Base-by-base conservation (phyloP, 1,139 yeast genomes). In the Taphrina populina region DNA sequence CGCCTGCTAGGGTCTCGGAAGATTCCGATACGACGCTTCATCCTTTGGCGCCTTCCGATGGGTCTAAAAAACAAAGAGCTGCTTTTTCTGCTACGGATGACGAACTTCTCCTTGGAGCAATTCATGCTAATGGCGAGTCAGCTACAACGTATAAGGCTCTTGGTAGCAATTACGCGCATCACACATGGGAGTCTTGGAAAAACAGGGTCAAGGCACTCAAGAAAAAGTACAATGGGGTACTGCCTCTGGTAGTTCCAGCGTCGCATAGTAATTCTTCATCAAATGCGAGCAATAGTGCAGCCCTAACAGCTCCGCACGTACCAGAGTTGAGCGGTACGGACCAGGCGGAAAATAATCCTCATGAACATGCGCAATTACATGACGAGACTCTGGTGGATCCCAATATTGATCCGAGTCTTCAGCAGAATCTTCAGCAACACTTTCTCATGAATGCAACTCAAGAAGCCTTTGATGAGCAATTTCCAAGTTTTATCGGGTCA, bases 121-220 rank as follows among this genome's bases (percentile, higher is more conserved):
- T 41, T 41, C 26, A 15, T 36, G 37, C 34, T 6, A 33, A 41
- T 3, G 54, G 54, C 26, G 54, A 49, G 20, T 32, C 35, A 7
- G 54, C 54, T 7, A 21, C 36, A 8, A 52, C 49, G 7, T 52
- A 40, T 17, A 32, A 39, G 19, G 26, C 13, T 8, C 49, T 52
- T 15, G 49, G 41, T n/a, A 20, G 34, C 17, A 35, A 21, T 11
- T 49, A 52, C 23, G 32, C 41, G 11, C 46, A 41, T n/a, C 56
- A 52, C 20, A 41, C 56, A 11, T 52, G 56, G 56, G 49, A 52
- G 29, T 52, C 56, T 8, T 52, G 56, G 56, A 49, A 49, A 40
- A 41, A 49, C 11, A 37, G 54, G 4, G 46, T 49, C 54, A 49
- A 49, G 54, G 44, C 54, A 20, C 24, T 49, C 19, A 37, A 39